These are phyloP conservation scores for Trichoderma reesei DNA, from an alignment of 495 filamentous ascomycete species.

Conservation along the genomic window DNA sequence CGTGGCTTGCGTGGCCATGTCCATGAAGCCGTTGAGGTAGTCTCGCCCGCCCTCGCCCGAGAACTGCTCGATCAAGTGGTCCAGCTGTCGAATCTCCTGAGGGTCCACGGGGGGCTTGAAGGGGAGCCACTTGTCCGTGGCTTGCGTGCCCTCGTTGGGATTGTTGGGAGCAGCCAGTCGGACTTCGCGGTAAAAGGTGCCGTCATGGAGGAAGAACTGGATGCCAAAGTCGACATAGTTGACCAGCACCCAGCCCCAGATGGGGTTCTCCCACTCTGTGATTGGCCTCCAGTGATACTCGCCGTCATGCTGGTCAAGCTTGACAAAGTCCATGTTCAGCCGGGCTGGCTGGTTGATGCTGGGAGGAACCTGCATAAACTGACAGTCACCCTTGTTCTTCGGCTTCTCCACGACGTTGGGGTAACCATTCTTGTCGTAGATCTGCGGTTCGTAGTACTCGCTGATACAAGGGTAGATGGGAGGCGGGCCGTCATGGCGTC, in stretches of 20 bases:
- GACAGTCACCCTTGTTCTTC: constrained; percentile 12
- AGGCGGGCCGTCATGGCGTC: constrained; percentile 14
- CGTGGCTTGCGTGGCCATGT: constrained; percentile 24
- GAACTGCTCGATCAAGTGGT: constrained; percentile 24
- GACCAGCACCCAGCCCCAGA: constrained; percentile 46
- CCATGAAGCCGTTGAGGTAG: constrained; percentile 30
- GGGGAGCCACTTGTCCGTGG: constrained; percentile 26
- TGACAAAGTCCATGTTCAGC: constrained; percentile 29
- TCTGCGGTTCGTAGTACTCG: constrained; percentile 16
- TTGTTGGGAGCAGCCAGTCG: constrained; percentile 22
- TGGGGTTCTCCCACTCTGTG: constrained; percentile 38
- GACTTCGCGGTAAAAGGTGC: constrained; percentile 43
- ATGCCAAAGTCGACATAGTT: constrained; percentile 41
- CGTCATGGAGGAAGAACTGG: constrained; percentile 40
- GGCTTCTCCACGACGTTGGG: not conserved
- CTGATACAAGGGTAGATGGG: constrained; percentile 13
- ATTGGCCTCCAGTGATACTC: constrained; percentile 17
- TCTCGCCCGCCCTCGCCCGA: not conserved
- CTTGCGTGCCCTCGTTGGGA: constrained; percentile 7
- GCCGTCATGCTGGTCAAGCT: not conserved
- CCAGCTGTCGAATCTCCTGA: constrained; percentile 22
- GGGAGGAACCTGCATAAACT: constrained; percentile 39
- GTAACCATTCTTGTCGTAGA: not conserved
- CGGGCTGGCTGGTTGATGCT: constrained; percentile 40
- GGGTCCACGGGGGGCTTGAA: constrained; percentile 16